Evolutionary conservation across 176 grass and related monocot genomes (phyloP), one percentile per base, ranked within the genome.

Genomic region (Zoysia pacifica): DNA sequence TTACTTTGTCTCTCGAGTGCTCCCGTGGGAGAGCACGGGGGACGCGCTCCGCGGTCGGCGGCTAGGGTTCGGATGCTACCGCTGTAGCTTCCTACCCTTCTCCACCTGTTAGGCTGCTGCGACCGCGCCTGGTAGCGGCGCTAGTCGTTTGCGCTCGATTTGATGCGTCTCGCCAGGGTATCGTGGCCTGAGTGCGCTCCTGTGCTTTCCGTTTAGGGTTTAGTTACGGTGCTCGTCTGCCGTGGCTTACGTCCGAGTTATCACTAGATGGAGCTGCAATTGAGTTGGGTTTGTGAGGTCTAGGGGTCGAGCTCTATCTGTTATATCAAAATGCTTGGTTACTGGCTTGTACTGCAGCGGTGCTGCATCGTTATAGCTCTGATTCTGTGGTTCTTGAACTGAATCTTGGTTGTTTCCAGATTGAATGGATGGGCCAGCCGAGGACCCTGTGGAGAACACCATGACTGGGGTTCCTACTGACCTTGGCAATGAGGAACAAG

Each of bases 361-460:
- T 66, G 18, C 35, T 18, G 8, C 65, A 18, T 6, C 6, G 1
- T 58, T 18, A 18, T 55, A 3, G 38, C 41, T 39, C 2, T 36
- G 15, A 38, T 20, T 48, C 42, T n/a, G 11, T 75, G 75, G 9
- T 10, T 28, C 11, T 48, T 81, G 43, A 20, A 53, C 65, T 76
- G 65, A 85, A 41, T 56, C 4, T 43, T 78, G 19, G 13, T 49
- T 81, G 65, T 77, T 69, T 88, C n/a, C 63, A 92, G 93, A 41
- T 64, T 79, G 10, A 69, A 99, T 99, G 97, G 93, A 93, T 56
- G 86, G 13, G 5, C 66, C 18, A 36, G 68, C 6, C 5, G 90
- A 91, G 39, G 87, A 79, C 75, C 75, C 79, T 9, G 39, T 1
- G n/a, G 85, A 86, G 63, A 72, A 84, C 48, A 86, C 84, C 44